Percentiles rank a stretch among this genome's conserved stretches.
phyloP scores from a whole-genome alignment of 129 eudicot species.

The Cynara cardunculus region DNA sequence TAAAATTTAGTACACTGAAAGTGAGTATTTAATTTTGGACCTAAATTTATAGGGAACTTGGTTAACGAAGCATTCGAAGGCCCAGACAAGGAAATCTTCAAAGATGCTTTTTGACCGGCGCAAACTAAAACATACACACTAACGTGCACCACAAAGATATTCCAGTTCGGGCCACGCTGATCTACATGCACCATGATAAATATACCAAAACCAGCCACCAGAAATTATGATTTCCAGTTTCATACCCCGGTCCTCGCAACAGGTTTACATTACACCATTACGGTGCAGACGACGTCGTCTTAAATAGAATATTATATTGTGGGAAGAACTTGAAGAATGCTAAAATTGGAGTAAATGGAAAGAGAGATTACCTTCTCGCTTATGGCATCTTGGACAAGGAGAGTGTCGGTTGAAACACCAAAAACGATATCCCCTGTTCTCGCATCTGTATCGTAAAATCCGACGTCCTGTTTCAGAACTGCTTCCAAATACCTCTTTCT shows the following conservation, averaged over 20 bases:
- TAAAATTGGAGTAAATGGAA: background rate
- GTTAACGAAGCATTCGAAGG: background rate
- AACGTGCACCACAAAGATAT: constrained; percentile 9
- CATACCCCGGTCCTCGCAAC: background rate
- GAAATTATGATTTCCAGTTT: background rate
- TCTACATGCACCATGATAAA: background rate
- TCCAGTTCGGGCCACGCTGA: background rate
- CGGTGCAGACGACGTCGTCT: background rate
- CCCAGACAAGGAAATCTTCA: constrained; percentile 11
- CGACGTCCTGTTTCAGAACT: constrained; percentile 91
- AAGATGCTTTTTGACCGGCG: constrained; percentile 29
- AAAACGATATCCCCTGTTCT: constrained; percentile 97
- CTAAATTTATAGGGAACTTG: background rate
- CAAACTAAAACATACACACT: background rate
- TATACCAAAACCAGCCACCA: background rate
- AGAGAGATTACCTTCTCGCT: constrained; percentile 78
- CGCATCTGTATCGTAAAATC: constrained; percentile 97
- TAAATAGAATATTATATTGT: background rate
- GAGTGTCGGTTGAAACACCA: constrained; percentile 92
- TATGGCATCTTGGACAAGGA: constrained; percentile 99
- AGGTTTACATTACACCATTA: background rate
- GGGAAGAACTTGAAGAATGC: background rate
- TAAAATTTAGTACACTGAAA: constrained; percentile 12
- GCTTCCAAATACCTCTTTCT: constrained; percentile 93
- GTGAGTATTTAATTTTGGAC: constrained; percentile 12